Conservation (phyloP, 768 basidiomycete genomes). For the Boletus rubroflammeus region DNA sequence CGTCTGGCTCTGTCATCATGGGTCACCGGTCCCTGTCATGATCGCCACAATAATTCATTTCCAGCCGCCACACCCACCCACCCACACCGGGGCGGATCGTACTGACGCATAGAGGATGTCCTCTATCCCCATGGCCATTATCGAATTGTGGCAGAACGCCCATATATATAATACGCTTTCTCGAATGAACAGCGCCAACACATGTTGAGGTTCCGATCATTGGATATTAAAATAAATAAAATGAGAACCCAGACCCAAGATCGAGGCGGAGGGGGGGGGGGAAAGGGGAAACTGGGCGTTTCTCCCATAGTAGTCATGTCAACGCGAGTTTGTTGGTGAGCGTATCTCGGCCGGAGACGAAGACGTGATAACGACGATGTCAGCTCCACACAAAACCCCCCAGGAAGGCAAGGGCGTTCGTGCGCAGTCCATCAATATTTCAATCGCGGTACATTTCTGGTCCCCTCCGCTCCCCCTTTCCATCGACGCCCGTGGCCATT, state of each 20-base stretch:
- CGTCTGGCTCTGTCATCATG: not conserved
- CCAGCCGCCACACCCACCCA: not conserved
- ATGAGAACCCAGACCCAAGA: too few relatives aligned
- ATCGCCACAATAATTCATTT: constrained; percentile 21
- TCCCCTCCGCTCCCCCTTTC: not conserved
- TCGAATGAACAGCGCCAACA: too few relatives aligned
- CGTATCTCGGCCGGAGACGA: not conserved
- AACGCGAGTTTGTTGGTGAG: not conserved
- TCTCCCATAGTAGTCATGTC: constrained; percentile 19
- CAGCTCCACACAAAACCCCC: constrained; percentile 12
- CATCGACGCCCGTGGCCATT: constrained; percentile 8
- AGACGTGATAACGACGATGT: constrained; percentile 1
- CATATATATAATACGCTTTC: not conserved
- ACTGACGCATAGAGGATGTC: not conserved
- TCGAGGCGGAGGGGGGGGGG: too few relatives aligned
- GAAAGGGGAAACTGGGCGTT: not conserved
- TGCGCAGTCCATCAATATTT: not conserved
- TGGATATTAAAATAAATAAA: too few relatives aligned
- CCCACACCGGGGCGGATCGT: not conserved
- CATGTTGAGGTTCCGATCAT: too few relatives aligned
- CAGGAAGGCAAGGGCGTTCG: not conserved
- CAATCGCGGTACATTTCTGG: not conserved
- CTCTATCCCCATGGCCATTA: too few relatives aligned
- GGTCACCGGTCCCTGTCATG: constrained; percentile 9
- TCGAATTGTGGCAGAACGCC: not conserved